phyloP scores from a whole-genome alignment of 805 yeast genomes.

The Kazachstania psychrophila region DNA sequence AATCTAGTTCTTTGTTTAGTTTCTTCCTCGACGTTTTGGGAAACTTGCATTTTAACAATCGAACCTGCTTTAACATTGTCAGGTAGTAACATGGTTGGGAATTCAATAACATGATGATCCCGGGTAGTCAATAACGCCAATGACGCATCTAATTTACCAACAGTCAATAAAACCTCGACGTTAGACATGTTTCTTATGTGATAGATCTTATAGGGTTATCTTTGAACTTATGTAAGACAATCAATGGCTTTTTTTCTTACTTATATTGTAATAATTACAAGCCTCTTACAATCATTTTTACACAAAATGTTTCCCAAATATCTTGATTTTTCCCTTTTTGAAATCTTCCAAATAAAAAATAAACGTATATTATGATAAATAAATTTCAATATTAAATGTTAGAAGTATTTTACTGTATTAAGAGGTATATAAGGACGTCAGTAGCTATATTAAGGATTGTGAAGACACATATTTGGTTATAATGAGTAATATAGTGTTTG shows the following conservation, averaged over 20 bases:
- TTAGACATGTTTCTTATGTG: slow-evolving; percentile 19
- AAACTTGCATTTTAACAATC: slow-evolving; percentile 76
- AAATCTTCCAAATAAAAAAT: no score
- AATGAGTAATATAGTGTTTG: slow-evolving; percentile 22
- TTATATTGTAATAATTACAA: no score
- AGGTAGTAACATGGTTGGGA: slow-evolving; percentile 90
- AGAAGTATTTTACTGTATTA: no score
- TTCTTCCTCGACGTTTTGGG: slow-evolving; percentile 64
- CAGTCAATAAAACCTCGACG: slow-evolving; percentile 86
- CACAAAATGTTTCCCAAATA: no score
- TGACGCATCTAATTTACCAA: slow-evolving; percentile 93
- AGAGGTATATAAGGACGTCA: neutral
- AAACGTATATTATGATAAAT: no score
- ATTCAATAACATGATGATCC: slow-evolving; percentile 90
- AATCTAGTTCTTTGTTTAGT: slow-evolving; percentile 49
- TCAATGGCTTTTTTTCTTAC: no score
- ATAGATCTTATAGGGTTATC: no score
- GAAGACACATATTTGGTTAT: no score
- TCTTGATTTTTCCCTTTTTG: no score
- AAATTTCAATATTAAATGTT: no score
- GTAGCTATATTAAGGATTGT: neutral
- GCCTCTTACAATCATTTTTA: no score
- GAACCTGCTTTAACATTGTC: slow-evolving; percentile 88
- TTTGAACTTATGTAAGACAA: no score
- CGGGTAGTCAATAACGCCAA: slow-evolving; percentile 81